Conservation (phyloP, 2,329 filamentous ascomycete genomes). For the Diaporthe amygdali region DNA sequence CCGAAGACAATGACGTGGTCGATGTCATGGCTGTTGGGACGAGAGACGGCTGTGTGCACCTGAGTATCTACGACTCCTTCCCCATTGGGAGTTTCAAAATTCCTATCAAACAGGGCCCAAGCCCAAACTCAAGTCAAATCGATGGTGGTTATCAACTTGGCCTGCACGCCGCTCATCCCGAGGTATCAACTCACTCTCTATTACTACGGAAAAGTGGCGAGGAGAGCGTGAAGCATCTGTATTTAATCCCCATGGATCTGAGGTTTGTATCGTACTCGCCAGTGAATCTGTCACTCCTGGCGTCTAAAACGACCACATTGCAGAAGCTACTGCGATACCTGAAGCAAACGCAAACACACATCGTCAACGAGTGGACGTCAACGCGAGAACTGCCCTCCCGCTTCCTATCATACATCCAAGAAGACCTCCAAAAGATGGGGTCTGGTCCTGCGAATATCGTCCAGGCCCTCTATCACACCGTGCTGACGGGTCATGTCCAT, state of each 20-base stretch:
- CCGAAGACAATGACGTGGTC: slow-evolving; percentile 73
- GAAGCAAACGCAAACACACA: slow-evolving; percentile 78
- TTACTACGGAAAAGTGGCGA: slow-evolving; percentile 53
- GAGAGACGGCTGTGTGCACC: slow-evolving; percentile 71
- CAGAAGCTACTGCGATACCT: slow-evolving; percentile 89
- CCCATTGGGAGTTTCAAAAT: slow-evolving; percentile 69
- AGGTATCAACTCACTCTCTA: slow-evolving; percentile 77
- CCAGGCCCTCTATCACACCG: slow-evolving; percentile 81
- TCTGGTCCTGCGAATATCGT: slow-evolving; percentile 67
- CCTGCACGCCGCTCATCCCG: slow-evolving; percentile 73
- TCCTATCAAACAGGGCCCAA: slow-evolving; percentile 25
- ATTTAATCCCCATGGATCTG: slow-evolving; percentile 81
- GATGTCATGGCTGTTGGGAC: slow-evolving; percentile 81
- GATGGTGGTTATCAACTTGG: slow-evolving; percentile 45
- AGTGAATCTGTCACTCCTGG: slow-evolving; percentile 81
- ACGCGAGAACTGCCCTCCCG: slow-evolving; percentile 77
- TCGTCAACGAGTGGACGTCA: slow-evolving; percentile 82
- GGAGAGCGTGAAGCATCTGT: slow-evolving; percentile 46
- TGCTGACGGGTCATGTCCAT: slow-evolving; percentile 82
- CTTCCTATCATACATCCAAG: slow-evolving; percentile 80
- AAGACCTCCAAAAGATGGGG: slow-evolving; percentile 70
- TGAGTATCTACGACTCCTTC: slow-evolving; percentile 87
- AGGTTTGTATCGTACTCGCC: slow-evolving; percentile 80
- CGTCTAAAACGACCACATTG: slow-evolving; percentile 84
- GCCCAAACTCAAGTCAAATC: slow-evolving; percentile 7